These are phyloP conservation scores for Fusarium algeriense DNA, from an alignment of 2,329 filamentous ascomycete genomes.

Conservation along the genomic window DNA sequence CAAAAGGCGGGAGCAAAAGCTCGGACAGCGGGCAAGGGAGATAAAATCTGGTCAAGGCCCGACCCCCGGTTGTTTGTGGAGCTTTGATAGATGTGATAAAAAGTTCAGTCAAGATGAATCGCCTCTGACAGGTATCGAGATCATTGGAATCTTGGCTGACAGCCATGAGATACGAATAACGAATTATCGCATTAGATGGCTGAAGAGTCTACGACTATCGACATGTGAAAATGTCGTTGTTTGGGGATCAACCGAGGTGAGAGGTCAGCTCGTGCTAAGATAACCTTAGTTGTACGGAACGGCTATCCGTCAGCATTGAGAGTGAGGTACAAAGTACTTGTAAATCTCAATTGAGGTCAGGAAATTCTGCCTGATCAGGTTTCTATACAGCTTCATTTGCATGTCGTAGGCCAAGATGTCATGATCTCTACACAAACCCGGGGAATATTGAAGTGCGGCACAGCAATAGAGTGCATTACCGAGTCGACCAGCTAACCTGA, in stretches of 20 bases:
- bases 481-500: neutral
- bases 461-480: constrained; percentile 13
- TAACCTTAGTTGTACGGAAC: constrained; percentile 36
- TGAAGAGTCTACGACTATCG: neutral
- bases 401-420: constrained; percentile 16
- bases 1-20: constrained; percentile 20
- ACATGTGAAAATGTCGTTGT: constrained; percentile 30
- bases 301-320: neutral
- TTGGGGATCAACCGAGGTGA: constrained; percentile 28
- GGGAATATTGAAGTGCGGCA: constrained; percentile 25
- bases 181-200: constrained; percentile 27
- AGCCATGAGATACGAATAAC: constrained; percentile 8
- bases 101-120: neutral
- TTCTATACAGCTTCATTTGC: constrained; percentile 16
- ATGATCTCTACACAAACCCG: constrained; percentile 7
- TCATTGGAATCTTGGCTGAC: neutral
- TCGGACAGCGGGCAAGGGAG: constrained; percentile 25
- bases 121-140: constrained; percentile 8
- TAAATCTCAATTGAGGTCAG: neutral
- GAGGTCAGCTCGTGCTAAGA: constrained; percentile 36
- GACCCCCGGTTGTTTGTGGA: constrained; percentile 30
- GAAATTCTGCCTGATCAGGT: neutral
- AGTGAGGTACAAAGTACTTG: constrained; percentile 12
- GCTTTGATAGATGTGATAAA: constrained; percentile 13
- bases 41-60: constrained; percentile 34